phyloP scores from a whole-genome alignment of 192 early-diverging fungal species.

The Coemansia guatemalensis region DNA sequence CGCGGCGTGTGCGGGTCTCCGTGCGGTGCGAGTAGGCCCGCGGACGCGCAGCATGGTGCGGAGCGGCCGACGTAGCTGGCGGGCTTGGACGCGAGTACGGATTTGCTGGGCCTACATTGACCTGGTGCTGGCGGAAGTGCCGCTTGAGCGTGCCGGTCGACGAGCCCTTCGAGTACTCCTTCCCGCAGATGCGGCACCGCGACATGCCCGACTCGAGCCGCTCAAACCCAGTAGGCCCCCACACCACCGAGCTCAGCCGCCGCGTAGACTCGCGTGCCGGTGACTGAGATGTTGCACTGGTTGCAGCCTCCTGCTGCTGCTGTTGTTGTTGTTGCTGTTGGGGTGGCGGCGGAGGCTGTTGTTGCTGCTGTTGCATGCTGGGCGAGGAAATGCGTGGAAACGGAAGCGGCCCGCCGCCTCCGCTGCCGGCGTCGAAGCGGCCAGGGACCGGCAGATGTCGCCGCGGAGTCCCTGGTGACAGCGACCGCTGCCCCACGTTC shows the following conservation, averaged over 20 bases:
- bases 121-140: conserved; percentile 52
- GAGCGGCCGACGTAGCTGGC: conserved; percentile 9
- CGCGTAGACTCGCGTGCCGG: conserved; percentile 52
- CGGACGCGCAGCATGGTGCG: conserved; percentile 27
- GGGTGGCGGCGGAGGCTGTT: neutral
- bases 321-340: conserved; percentile 10
- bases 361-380: conserved; percentile 16
- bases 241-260: conserved; percentile 54
- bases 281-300: conserved; percentile 35
- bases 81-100: conserved; percentile 31
- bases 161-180: conserved; percentile 55
- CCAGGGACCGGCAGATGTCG: conserved; percentile 31
- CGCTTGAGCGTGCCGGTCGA: conserved; percentile 56
- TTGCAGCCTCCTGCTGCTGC: conserved; percentile 13
- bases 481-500: conserved; percentile 26
- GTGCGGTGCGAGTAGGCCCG: conserved; percentile 51
- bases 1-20: conserved; percentile 30
- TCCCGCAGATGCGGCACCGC: conserved; percentile 51
- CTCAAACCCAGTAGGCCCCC: conserved; percentile 53
- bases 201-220: conserved; percentile 53
- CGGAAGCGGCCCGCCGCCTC: conserved; percentile 38
- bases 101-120: conserved; percentile 25
- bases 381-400: conserved; percentile 54
- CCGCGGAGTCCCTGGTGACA: conserved; percentile 36
- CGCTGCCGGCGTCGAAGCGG: conserved; percentile 25